Evolutionary conservation across 345 rosid genomes (phyloP).

Genomic region (Rhizophora mangle): DNA sequence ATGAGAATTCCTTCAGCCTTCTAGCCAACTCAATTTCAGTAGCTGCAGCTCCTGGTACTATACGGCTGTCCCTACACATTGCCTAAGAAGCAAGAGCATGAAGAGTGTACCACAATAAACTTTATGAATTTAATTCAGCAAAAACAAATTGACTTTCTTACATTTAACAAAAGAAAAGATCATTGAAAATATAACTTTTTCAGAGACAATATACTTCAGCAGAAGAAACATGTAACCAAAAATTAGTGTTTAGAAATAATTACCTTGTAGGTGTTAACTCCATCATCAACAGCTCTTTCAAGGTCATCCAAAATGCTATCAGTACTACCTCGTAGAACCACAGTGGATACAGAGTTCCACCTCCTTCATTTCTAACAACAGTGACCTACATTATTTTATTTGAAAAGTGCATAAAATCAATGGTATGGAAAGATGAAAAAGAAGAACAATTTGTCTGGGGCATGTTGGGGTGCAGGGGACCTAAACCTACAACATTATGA

Average conservation of each 20-base stretch:
- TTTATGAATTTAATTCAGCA: background rate
- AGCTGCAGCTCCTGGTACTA: conserved; percentile 92
- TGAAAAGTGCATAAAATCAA: background rate
- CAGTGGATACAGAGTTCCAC: conserved; percentile 84
- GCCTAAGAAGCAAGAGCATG: conserved; percentile 46
- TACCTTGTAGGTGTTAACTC: conserved; percentile 98
- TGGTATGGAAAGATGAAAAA: background rate
- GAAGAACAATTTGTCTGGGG: background rate
- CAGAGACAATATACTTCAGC: background rate
- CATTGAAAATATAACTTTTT: background rate
- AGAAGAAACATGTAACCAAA: background rate
- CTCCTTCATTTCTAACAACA: conserved; percentile 81
- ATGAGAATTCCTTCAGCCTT: conserved; percentile 86
- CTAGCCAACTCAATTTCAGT: conserved; percentile 95
- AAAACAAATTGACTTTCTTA: background rate
- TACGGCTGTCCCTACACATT: conserved; percentile 97
- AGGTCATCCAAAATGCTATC: conserved; percentile 95
- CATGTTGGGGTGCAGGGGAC: background rate
- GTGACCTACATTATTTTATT: conserved; percentile 54
- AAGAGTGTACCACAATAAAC: background rate
- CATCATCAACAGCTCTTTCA: conserved; percentile 99
- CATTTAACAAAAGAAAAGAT: background rate
- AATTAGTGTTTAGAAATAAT: conserved; percentile 11
- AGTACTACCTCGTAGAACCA: conserved; percentile 92
- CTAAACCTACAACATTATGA: conserved; percentile 2